Evolutionary conservation across 1,284 basidiomycete species (phyloP), one percentile per base, ranked within the genome.

Genomic region (Athelia psychrophila): DNA sequence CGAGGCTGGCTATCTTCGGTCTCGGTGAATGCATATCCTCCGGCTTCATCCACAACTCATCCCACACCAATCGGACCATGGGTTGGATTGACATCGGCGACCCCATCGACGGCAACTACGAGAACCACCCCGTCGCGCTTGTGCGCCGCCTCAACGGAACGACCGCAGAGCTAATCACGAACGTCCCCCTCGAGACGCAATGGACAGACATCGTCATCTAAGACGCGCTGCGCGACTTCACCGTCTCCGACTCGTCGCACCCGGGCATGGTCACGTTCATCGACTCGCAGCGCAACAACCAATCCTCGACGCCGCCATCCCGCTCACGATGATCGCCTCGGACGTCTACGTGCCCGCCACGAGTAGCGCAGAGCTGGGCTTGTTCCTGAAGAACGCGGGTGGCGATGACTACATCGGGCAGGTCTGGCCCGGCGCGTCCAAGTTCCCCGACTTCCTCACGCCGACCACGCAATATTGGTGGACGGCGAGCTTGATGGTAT

Each of bases 121-220:
- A 66, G 19, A 20, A 19, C 20, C 44, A 18, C 9, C 23, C 23
- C n/a, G 51, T 59, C 51, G 24, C 38, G 32, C 24, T 35, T 22
- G 47, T 36, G 57, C 83, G 86, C 56, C 76, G 84, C 9, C 81
- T 76, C 64, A 72, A 83, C 49, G 60, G 70, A 23, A 67, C 66
- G 1, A 77, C 78, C 1, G 71, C 73, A 33, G 76, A 78, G 54
- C 75, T 77, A 8, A 66, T 64, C 10, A 74, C 76, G 49, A 77
- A 81, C 49, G 83, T 88, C 53, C 86, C 86, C 36, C 72, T 87
- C 3, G 86, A 88, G 77, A 79, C 80, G 81, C 23, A 84, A 74
- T 90, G 87, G 88, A 88, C 85, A 60, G 88, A 90, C 58, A 88
- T 90, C 54, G 88, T 91, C 66, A 59, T 88, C 50, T 87, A 84